Conservation (phyloP, 192 early-diverging fungal genomes). For the Hyaloraphidium curvatum region DNA sequence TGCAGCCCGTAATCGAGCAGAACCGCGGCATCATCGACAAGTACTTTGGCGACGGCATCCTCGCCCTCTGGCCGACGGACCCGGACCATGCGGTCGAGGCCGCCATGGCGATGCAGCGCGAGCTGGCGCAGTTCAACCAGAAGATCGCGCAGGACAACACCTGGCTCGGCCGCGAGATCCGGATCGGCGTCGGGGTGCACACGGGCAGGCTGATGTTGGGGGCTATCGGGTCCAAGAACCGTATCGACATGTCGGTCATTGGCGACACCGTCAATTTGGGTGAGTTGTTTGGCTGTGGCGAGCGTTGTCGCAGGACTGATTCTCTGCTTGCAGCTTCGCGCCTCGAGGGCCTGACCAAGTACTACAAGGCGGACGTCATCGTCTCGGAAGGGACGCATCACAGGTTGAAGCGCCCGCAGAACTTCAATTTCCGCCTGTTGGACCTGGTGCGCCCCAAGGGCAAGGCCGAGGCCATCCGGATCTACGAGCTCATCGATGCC, state of each 20-base stretch:
- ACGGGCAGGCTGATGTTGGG: not conserved
- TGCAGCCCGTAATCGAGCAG: constrained; percentile 2
- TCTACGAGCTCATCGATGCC: constrained; percentile 1
- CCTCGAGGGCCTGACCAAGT: not conserved
- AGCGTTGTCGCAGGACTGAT: too few relatives aligned
- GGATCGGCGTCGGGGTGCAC: not conserved
- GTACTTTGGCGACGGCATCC: constrained; percentile 2
- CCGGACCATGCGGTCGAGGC: not conserved
- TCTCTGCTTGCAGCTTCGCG: too few relatives aligned
- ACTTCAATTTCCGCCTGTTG: constrained; percentile 1
- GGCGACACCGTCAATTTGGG: constrained; percentile 1
- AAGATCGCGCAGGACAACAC: not conserved
- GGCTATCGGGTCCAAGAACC: not conserved
- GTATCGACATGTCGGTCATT: not conserved
- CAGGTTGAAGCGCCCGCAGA: not conserved
- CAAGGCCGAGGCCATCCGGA: not conserved
- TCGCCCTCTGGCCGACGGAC: not conserved
- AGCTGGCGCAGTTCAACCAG: not conserved
- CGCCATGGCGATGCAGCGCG: not conserved
- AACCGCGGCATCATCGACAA: not conserved
- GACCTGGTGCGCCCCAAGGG: not conserved
- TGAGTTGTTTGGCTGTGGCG: too few relatives aligned
- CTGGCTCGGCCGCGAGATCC: not conserved
- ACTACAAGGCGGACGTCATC: not conserved
- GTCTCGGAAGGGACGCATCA: not conserved